Conservation (phyloP, 495 filamentous ascomycete species). For the Bathelium albidoporum region DNA sequence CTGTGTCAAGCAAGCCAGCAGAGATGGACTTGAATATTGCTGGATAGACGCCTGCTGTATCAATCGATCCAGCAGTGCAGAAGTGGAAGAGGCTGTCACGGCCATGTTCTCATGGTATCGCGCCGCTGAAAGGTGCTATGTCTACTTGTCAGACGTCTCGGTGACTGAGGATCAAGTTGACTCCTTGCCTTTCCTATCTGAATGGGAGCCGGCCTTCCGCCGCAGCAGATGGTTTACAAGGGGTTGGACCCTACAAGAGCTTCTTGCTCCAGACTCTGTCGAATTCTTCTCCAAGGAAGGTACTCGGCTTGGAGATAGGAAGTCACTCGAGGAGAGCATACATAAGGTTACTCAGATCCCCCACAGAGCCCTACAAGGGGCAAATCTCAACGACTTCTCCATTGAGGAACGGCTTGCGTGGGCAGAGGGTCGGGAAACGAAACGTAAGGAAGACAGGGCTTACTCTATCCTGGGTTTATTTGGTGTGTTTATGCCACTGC, state of each 20-base stretch:
- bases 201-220: neutral
- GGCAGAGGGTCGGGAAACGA: conserved; percentile 20
- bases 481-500: too few species aligned
- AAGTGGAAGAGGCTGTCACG: conserved; percentile 14
- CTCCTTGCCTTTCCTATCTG: too few species aligned
- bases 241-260: too few species aligned
- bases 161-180: too few species aligned
- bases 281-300: neutral
- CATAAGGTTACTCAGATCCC: neutral
- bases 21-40: conserved; percentile 6
- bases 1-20: neutral
- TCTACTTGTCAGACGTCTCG: conserved; percentile 8
- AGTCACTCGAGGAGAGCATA: neutral
- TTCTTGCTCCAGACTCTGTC: conserved; percentile 8
- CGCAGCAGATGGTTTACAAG: neutral
- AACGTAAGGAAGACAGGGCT: conserved; percentile 19
- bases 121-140: conserved; percentile 6
- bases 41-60: conserved; percentile 15
- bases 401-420: conserved; percentile 23
- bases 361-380: neutral
- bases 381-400: neutral
- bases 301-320: neutral
- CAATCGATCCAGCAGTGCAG: conserved; percentile 1
- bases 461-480: too few species aligned
- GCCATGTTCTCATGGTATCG: conserved; percentile 12